These are phyloP conservation scores for Keithomyces neogunnii DNA, from an alignment of 2,329 filamentous ascomycete genomes.

Conservation along the genomic window DNA sequence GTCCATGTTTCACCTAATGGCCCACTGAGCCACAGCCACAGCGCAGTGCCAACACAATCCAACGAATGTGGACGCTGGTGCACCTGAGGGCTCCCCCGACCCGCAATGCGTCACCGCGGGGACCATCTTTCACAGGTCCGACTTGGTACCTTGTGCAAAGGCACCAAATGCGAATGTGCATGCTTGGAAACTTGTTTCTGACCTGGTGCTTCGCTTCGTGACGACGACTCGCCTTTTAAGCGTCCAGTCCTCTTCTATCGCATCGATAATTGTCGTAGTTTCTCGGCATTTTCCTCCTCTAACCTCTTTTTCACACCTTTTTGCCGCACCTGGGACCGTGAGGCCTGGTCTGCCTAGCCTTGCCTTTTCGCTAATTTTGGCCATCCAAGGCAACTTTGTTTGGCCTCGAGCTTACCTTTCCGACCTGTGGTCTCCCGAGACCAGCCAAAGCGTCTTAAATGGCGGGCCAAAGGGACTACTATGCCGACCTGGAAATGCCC, in stretches of 20 bases:
- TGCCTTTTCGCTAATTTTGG: slow-evolving; percentile 2
- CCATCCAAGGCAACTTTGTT: background rate
- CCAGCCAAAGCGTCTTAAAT: slow-evolving; percentile 16
- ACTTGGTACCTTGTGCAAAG: background rate
- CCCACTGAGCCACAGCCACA: background rate
- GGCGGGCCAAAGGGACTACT: slow-evolving; percentile 61
- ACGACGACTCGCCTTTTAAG: too few species aligned
- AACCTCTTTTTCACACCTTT: too few species aligned
- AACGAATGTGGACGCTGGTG: background rate
- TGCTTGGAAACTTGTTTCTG: too few species aligned
- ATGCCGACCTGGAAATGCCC: slow-evolving; percentile 70
- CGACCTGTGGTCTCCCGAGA: background rate
- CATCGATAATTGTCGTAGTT: too few species aligned
- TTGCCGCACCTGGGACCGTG: too few species aligned
- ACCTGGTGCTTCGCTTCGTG: too few species aligned
- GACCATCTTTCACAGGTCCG: slow-evolving; percentile 4
- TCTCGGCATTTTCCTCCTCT: too few species aligned
- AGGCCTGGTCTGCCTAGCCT: too few species aligned
- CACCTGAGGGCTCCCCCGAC: background rate
- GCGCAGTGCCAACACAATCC: background rate
- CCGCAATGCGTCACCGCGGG: slow-evolving; percentile 16
- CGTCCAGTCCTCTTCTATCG: too few species aligned
- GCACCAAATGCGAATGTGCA: background rate
- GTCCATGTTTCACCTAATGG: too few species aligned
- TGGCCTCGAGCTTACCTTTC: background rate